A percentile compares a stretch with the other conserved stretches of the same genome.
These are phyloP conservation scores for Cokeromyces recurvatus DNA, from an alignment of 371 early-diverging fungal genomes.

Conservation along the genomic window DNA sequence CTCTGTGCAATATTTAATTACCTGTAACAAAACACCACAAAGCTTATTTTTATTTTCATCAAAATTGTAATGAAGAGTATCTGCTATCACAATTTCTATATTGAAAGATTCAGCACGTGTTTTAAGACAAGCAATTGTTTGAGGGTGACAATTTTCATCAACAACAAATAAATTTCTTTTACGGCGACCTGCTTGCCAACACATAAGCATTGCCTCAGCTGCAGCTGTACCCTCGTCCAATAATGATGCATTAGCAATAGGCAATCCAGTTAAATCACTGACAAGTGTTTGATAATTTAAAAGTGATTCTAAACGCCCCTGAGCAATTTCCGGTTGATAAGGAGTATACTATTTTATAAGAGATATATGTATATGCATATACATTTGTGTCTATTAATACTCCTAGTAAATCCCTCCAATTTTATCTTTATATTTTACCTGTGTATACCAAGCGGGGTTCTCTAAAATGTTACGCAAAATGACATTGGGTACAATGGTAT, in stretches of 20 bases:
- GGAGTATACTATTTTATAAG: conserved; percentile 83
- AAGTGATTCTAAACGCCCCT: conserved; percentile 94
- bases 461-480: conserved; percentile 94
- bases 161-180: conserved; percentile 85
- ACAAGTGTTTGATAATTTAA: conserved; percentile 97
- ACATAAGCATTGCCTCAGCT: conserved; percentile 95
- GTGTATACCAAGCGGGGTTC: conserved; percentile 98
- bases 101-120: conserved; percentile 93
- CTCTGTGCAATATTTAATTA: no score
- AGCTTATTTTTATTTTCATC: conserved; percentile 68
- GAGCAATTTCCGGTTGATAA: conserved; percentile 97
- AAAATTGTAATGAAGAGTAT: conserved; percentile 76
- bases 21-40: conserved; percentile 86
- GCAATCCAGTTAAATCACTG: conserved; percentile 88
- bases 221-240: conserved; percentile 98
- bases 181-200: conserved; percentile 66
- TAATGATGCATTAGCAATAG: conserved; percentile 93
- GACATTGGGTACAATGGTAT: conserved; percentile 87
- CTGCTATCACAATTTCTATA: conserved; percentile 82
- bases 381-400: no score
- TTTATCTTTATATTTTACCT: conserved; percentile 39
- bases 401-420: not conserved
- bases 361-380: no score
- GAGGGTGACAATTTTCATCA: conserved; percentile 89
- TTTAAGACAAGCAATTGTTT: conserved; percentile 89